Evolutionary conservation across 306 rosid genomes (phyloP).

Genomic region (Vigna nakashimae): DNA sequence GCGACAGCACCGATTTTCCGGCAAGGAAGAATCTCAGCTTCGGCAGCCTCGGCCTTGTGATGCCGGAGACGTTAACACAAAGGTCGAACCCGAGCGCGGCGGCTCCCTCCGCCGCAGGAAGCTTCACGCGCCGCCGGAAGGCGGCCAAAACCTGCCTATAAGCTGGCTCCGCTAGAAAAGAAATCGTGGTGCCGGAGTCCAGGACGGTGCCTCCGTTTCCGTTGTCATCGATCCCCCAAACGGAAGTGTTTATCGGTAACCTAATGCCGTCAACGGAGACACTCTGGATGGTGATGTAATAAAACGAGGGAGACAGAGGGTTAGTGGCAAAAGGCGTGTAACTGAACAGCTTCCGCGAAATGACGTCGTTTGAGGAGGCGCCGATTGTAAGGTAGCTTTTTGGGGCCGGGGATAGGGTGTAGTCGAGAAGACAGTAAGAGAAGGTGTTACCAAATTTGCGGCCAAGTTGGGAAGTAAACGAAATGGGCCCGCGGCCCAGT

Average conservation of each 20-base stretch:
- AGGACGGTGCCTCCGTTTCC: conserved; percentile 84
- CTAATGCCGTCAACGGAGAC: conserved; percentile 54
- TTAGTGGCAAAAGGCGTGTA: conserved; percentile 62
- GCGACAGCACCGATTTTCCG: conserved; percentile 58
- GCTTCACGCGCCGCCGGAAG: conserved; percentile 42
- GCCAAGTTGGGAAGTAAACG: conserved; percentile 71
- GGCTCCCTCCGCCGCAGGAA: conserved; percentile 42
- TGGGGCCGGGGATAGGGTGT: conserved; percentile 77
- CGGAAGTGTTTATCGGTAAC: conserved; percentile 57
- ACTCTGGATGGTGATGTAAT: conserved; percentile 59
- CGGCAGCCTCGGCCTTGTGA: conserved; percentile 52
- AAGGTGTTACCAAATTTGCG: conserved; percentile 66
- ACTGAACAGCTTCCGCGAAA: conserved; percentile 29
- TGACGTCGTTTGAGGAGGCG: conserved; percentile 29
- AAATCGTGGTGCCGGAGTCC: conserved; percentile 80
- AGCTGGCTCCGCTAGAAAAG: conserved; percentile 59
- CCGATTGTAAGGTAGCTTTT: conserved; percentile 75
- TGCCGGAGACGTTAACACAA: conserved; percentile 66
- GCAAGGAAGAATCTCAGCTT: conserved; percentile 56
- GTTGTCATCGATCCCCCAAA: conserved; percentile 56
- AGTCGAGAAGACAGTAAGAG: conserved; percentile 81
- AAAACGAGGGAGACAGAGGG: conserved; percentile 69
- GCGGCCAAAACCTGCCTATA: conserved; percentile 58
- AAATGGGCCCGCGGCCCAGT: conserved; percentile 74
- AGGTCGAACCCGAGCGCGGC: conserved; percentile 62